Evolutionary conservation across 371 early-diverging fungal species (phyloP).

Genomic region (Saksenaea oblongispora): DNA sequence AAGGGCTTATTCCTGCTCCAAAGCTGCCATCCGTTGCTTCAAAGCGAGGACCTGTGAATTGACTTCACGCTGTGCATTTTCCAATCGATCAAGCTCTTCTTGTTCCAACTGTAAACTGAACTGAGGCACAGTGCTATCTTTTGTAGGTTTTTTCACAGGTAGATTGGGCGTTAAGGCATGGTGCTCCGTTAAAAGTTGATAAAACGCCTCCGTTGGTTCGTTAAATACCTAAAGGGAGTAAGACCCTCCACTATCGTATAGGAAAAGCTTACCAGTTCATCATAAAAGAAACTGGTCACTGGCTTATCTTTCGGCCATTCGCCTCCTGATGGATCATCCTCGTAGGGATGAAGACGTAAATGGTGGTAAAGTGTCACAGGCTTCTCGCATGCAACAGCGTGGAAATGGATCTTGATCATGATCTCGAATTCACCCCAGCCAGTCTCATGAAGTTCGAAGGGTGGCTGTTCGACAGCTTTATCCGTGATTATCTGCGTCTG

Average conservation of each 20-base stretch:
- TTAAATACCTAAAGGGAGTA: conserved; percentile 69
- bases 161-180: conserved; percentile 40
- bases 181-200: conserved; percentile 64
- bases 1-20: conserved; percentile 44
- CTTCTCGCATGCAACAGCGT: conserved; percentile 76
- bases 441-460: conserved; percentile 92
- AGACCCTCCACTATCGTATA: not conserved
- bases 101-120: conserved; percentile 67
- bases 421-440: conserved; percentile 99
- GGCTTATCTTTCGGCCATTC: conserved; percentile 78
- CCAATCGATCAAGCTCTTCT: conserved; percentile 64
- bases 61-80: conserved; percentile 62
- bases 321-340: conserved; percentile 63
- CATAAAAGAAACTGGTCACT: conserved; percentile 76
- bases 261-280: conserved; percentile 65
- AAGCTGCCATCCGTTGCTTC: conserved; percentile 48
- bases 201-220: conserved; percentile 85
- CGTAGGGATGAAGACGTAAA: conserved; percentile 79
- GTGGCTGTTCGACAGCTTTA: conserved; percentile 76
- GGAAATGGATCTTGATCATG: conserved; percentile 87
- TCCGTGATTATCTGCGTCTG: not conserved
- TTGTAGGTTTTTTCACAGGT: conserved; percentile 38
- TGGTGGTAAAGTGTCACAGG: conserved; percentile 83
- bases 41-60: conserved; percentile 59
- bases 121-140: conserved; percentile 32